Evolutionary conservation across 768 basidiomycete genomes (phyloP).

Genomic region (Lactifluus echinatus): DNA sequence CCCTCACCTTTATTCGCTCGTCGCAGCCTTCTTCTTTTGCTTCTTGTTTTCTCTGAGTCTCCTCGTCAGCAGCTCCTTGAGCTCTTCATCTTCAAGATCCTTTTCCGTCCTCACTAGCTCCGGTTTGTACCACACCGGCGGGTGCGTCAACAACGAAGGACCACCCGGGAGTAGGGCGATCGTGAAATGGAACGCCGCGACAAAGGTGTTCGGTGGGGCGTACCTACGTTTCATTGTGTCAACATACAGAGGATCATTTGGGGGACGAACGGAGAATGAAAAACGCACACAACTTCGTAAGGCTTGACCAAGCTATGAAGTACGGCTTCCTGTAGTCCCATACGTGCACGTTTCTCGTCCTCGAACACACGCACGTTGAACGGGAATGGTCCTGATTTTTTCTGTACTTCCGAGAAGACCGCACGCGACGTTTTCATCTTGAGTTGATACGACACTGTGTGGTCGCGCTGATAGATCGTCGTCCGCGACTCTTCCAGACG

Average conservation of each 20-base stretch:
- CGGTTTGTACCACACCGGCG: slow-evolving; percentile 88
- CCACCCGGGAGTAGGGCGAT: slow-evolving; percentile 88
- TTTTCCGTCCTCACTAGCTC: slow-evolving; percentile 87
- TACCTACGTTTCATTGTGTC: slow-evolving; percentile 38
- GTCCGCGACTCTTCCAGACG: slow-evolving; percentile 85
- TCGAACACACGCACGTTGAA: slow-evolving; percentile 93
- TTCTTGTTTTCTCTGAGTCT: slow-evolving; percentile 86
- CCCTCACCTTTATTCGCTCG: slow-evolving; percentile 39
- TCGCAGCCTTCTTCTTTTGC: slow-evolving; percentile 79
- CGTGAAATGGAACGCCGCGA: slow-evolving; percentile 97
- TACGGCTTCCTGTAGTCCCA: slow-evolving; percentile 94
- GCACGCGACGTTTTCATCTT: slow-evolving; percentile 97
- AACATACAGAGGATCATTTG: background rate
- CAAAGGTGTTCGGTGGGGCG: slow-evolving; percentile 74
- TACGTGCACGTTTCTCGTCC: slow-evolving; percentile 91
- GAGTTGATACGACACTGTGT: slow-evolving; percentile 82
- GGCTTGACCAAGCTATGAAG: slow-evolving; percentile 90
- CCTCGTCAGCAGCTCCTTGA: slow-evolving; percentile 70
- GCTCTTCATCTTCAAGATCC: slow-evolving; percentile 78
- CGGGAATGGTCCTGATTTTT: slow-evolving; percentile 96
- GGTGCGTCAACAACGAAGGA: slow-evolving; percentile 77
- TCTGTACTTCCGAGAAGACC: slow-evolving; percentile 96
- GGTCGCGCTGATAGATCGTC: slow-evolving; percentile 87
- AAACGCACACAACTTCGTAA: slow-evolving; percentile 86
- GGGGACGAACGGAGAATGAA: background rate